Evolutionary conservation across 768 basidiomycete genomes (phyloP).

Genomic region (Podaxis sp.): DNA sequence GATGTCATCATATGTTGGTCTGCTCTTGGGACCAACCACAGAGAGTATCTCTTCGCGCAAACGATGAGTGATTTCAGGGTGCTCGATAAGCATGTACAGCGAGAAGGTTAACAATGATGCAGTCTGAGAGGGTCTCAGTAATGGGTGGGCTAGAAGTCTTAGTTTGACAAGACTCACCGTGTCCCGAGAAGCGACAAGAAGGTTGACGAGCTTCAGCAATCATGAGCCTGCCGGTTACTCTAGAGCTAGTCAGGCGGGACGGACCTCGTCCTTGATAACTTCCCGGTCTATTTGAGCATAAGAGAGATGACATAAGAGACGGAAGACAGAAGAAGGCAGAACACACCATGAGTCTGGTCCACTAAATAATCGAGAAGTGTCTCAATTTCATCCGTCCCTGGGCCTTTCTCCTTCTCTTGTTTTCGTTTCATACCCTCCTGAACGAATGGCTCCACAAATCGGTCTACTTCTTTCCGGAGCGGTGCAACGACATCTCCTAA

Average conservation of each 20-base stretch:
- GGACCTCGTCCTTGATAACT: constrained; percentile 41
- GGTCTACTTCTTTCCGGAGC: constrained; percentile 43
- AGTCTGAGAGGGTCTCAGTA: constrained; percentile 26
- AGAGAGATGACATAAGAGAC: neutral
- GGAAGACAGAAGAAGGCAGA: neutral
- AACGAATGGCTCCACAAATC: constrained; percentile 52
- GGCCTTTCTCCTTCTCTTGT: constrained; percentile 13
- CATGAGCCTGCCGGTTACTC: neutral
- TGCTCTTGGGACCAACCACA: constrained; percentile 30
- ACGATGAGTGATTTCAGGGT: constrained; percentile 33
- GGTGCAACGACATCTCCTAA: constrained; percentile 43
- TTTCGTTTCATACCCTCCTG: constrained; percentile 42
- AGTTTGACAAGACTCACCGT: constrained; percentile 35
- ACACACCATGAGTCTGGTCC: constrained; percentile 49
- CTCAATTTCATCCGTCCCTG: constrained; percentile 34
- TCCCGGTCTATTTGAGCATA: constrained; percentile 21
- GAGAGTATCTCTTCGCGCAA: constrained; percentile 38
- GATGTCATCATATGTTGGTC: constrained; percentile 43
- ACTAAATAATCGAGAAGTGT: constrained; percentile 51
- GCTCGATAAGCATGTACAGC: constrained; percentile 38
- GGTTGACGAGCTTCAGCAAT: constrained; percentile 36
- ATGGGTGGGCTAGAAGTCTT: neutral
- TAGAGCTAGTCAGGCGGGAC: neutral
- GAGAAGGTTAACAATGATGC: constrained; percentile 40
- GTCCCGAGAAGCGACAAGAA: constrained; percentile 57